Conservation (phyloP, 345 rosid genomes). For the Litchi chinensis region DNA sequence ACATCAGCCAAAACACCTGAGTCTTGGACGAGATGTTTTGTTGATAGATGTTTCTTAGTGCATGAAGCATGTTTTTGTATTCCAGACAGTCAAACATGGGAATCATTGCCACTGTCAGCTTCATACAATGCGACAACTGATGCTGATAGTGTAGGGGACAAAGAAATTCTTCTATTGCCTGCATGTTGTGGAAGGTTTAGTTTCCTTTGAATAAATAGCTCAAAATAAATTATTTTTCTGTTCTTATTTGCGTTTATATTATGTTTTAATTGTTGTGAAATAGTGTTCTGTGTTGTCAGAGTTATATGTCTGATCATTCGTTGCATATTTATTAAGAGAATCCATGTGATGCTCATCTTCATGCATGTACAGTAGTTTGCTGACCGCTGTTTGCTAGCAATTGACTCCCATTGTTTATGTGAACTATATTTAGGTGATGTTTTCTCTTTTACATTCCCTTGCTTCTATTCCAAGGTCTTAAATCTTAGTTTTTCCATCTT, state of each 20-base stretch:
- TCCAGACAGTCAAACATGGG: conserved; percentile 81
- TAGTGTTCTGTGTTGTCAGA: background rate
- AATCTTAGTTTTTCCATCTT: background rate
- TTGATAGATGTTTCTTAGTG: conserved; percentile 51
- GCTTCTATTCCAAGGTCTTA: background rate
- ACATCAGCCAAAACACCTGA: conserved; percentile 35
- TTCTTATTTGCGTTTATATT: background rate
- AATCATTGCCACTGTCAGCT: conserved; percentile 63
- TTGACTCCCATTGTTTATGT: background rate
- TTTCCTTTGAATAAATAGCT: background rate
- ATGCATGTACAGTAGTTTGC: background rate
- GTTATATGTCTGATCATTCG: background rate
- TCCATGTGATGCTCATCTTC: background rate
- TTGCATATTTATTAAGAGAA: background rate
- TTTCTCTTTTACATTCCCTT: background rate
- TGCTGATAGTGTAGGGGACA: conserved; percentile 38
- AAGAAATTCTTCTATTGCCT: conserved; percentile 58
- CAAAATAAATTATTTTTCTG: conserved; percentile 2
- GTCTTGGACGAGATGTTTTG: conserved; percentile 72
- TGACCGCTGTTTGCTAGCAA: background rate
- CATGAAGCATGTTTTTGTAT: conserved; percentile 69
- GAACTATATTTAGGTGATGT: background rate
- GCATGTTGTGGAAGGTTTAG: conserved; percentile 83
- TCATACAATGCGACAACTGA: conserved; percentile 46
- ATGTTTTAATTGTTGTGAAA: background rate